Conservation (phyloP, 805 yeast genomes). For the Candida nitratophila region DNA sequence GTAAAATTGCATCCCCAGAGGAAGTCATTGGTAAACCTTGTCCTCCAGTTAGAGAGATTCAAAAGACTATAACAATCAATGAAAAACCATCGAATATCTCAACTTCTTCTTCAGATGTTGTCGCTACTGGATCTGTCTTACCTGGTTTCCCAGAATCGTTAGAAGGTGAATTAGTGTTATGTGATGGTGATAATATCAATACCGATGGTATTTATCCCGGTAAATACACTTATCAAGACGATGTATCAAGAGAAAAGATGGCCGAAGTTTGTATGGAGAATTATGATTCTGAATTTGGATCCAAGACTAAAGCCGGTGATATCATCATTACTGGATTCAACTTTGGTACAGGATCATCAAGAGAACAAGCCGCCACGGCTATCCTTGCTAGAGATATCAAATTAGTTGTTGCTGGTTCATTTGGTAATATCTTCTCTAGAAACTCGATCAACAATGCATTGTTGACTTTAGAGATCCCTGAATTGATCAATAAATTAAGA, state of each 20-base stretch:
- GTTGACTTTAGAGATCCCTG: conserved; percentile 89
- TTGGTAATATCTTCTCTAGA: conserved; percentile 93
- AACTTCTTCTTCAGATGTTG: conserved; percentile 17
- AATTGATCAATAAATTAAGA: conserved; percentile 70
- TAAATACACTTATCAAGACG: conserved; percentile 97
- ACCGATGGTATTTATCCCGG: conserved; percentile 99
- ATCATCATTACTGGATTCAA: conserved; percentile 89
- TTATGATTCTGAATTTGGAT: conserved; percentile 83
- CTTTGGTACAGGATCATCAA: conserved; percentile 96
- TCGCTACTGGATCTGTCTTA: conserved; percentile 60
- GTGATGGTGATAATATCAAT: conserved; percentile 95
- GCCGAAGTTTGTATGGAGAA: conserved; percentile 99
- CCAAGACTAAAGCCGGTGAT: conserved; percentile 79
- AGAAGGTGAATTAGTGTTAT: conserved; percentile 85
- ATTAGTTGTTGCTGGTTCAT: conserved; percentile 93
- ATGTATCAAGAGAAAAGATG: conserved; percentile 90
- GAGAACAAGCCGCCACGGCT: conserved; percentile 99
- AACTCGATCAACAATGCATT: conserved; percentile 95
- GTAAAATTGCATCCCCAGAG: conserved; percentile 88
- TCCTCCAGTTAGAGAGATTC: conserved; percentile 42
- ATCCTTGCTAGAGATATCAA: conserved; percentile 90
- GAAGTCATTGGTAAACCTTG: conserved; percentile 61
- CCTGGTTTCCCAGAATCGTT: conserved; percentile 89
- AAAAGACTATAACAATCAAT: conserved; percentile 31
- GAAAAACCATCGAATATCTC: conserved; percentile 15